Evolutionary conservation across 495 filamentous ascomycete species (phyloP), one percentile per base, ranked within the genome.

Genomic region (Penicillium macrosclerotiorum): DNA sequence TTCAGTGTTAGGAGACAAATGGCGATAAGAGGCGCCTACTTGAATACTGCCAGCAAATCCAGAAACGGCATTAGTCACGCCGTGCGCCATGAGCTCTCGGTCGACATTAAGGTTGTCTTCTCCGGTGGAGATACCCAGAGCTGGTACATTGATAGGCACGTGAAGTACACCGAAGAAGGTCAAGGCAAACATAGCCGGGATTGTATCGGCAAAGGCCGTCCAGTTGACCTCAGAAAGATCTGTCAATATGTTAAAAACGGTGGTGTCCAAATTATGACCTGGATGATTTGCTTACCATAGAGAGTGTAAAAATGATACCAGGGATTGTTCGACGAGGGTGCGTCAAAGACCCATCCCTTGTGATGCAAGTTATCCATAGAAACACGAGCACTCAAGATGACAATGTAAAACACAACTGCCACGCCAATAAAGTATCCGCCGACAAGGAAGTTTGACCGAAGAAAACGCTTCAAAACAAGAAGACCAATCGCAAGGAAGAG

Each of bases 101-200:
- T 98, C 86, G 27, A 97, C 81, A 61, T 93, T 81, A 17, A 95
- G 72, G 58, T 96, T 84, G 59, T 98, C 93, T 62, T 95, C 90
- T 37, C 89, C 88, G 4, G 85, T 88, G 5, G 88, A 89, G 30
- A 95, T 84, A 1, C 86, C 93, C 13, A 98, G 64, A 3, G 93
- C 90, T 5, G 93, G 93, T 13, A 97, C 89, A 63, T 98, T 97
- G 67, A 98, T 98, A 1, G 93, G 94, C 6, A 97, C 93, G 62
- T 98, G 94, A 9, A 98, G 79, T 33, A 98, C 82, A 31, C 92
- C 92, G 60, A 98, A 98, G 73, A 98, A 97, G 0, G 94, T 96
- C 44, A 98, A 69, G 2, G 94, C 93, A 62, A 97, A 86, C 91
- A 97, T 97, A 8, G 94, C 90, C 1, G 94, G 93, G 16, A 95